phyloP scores from a whole-genome alignment of 2,329 filamentous ascomycete species.

The Colletotrichum costaricense region DNA sequence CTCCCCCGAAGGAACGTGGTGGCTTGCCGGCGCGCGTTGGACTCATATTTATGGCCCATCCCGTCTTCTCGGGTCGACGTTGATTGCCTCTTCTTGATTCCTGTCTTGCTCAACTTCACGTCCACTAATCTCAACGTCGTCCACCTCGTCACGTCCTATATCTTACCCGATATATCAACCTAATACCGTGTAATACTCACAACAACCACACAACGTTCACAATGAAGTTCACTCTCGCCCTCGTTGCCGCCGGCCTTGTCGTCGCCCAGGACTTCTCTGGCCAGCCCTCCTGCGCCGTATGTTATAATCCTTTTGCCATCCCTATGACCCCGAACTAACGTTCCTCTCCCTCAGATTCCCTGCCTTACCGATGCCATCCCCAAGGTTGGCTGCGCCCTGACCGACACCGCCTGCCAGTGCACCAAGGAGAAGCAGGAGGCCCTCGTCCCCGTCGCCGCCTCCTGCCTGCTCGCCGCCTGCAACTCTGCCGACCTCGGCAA shows the following conservation, averaged over 20 bases:
- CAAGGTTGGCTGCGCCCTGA: constrained; percentile 48
- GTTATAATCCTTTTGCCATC: constrained; percentile 35
- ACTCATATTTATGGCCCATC: constrained; percentile 30
- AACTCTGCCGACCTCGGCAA: constrained; percentile 42
- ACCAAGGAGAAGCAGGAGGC: constrained; percentile 44
- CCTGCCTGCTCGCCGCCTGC: constrained; percentile 51
- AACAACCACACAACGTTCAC: constrained; percentile 39
- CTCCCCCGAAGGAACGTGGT: not conserved
- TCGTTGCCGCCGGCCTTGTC: constrained; percentile 49
- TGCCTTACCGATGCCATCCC: constrained; percentile 51
- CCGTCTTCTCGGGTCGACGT: not conserved
- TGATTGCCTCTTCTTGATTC: not conserved
- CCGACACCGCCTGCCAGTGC: constrained; percentile 54
- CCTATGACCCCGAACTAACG: not conserved
- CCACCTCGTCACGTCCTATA: not conserved
- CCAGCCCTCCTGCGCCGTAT: constrained; percentile 54
- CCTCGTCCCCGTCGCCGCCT: constrained; percentile 43
- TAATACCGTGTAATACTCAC: constrained; percentile 6
- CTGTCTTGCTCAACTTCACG: not conserved
- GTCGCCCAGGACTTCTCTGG: constrained; percentile 51
- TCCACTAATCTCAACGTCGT: constrained; percentile 6
- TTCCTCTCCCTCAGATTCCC: constrained; percentile 34
- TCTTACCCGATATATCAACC: not conserved
- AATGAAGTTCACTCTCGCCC: constrained; percentile 53
- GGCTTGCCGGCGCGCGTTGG: not conserved